Evolutionary conservation across 2,329 filamentous ascomycete genomes (phyloP).

Genomic region (Colletotrichum eleusines): DNA sequence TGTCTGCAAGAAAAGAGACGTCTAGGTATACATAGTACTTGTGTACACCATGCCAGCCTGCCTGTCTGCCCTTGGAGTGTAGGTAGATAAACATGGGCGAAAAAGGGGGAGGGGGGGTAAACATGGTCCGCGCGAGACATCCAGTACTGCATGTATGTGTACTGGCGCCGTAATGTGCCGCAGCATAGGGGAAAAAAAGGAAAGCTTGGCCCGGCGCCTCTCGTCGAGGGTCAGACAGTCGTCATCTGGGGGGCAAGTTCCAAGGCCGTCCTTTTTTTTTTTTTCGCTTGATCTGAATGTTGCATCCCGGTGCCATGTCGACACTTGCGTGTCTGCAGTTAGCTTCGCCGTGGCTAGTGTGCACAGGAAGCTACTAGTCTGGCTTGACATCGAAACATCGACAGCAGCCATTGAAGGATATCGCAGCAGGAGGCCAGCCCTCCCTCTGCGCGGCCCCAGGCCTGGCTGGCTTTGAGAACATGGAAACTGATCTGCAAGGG

Average conservation of each 20-base stretch:
- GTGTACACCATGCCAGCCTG: background rate
- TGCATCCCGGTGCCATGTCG: slow-evolving; percentile 6
- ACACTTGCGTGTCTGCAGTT: background rate
- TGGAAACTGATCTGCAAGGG: background rate
- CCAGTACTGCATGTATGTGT: slow-evolving; percentile 7
- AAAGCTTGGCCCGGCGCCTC: slow-evolving; percentile 21
- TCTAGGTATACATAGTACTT: background rate
- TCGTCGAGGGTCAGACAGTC: background rate
- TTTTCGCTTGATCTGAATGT: slow-evolving; percentile 2
- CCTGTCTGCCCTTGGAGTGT: background rate
- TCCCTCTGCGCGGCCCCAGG: background rate
- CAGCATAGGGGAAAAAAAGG: slow-evolving; percentile 1
- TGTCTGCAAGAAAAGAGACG: slow-evolving; percentile 1
- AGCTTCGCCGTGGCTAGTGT: background rate
- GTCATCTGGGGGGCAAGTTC: background rate
- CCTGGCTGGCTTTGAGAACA: background rate
- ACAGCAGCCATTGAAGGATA: background rate
- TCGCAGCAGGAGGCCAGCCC: background rate
- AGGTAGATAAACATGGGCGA: too few relatives aligned
- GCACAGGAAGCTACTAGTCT: background rate
- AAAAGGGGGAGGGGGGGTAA: too few relatives aligned
- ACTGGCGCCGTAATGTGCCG: slow-evolving; percentile 9
- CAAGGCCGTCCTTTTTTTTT: background rate
- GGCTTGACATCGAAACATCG: background rate
- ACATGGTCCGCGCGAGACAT: slow-evolving; percentile 12